Evolutionary conservation across 805 yeast species (phyloP).

Genomic region (Yamadazyma takamatsuzukensis): DNA sequence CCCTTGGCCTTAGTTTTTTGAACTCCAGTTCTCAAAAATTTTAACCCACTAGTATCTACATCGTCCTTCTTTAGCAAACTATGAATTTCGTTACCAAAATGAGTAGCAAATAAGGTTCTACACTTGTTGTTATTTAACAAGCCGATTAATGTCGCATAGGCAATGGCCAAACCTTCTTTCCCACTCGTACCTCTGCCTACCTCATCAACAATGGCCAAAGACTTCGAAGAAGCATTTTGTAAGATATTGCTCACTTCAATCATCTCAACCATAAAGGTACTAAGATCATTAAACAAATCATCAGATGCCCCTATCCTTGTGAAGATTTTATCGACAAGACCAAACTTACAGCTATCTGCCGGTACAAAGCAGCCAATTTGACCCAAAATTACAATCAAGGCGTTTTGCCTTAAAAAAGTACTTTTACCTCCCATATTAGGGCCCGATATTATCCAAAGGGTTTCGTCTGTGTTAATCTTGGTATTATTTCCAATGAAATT

Average conservation of each 20-base stretch:
- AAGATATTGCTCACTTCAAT: conserved; percentile 63
- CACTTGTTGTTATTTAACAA: conserved; percentile 54
- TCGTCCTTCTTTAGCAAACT: conserved; percentile 30
- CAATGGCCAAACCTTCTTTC: conserved; percentile 79
- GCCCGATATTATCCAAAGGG: conserved; percentile 65
- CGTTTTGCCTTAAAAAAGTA: conserved; percentile 71
- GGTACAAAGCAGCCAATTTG: conserved; percentile 71
- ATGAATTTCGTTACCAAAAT: conserved; percentile 51
- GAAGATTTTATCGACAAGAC: conserved; percentile 72
- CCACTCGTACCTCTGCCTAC: conserved; percentile 87
- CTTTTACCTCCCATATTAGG: conserved; percentile 92
- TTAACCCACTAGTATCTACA: conserved; percentile 21
- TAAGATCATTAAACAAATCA: conserved; percentile 67
- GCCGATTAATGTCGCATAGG: conserved; percentile 67
- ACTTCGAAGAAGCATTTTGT: conserved; percentile 49
- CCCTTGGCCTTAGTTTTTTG: conserved; percentile 9
- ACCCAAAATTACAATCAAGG: conserved; percentile 59
- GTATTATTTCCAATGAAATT: conserved; percentile 46
- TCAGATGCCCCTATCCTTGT: conserved; percentile 88
- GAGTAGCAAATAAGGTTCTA: conserved; percentile 85
- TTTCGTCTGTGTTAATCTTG: conserved; percentile 13
- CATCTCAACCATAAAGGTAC: conserved; percentile 86
- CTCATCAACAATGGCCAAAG: conserved; percentile 69
- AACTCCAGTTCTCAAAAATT: conserved; percentile 32
- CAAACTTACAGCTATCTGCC: conserved; percentile 54